Percentiles rank a stretch among this genome's conserved stretches.
Evolutionary conservation across 352 stramenopile genomes (phyloP).

Genomic region (Sclerospora graminicola): DNA sequence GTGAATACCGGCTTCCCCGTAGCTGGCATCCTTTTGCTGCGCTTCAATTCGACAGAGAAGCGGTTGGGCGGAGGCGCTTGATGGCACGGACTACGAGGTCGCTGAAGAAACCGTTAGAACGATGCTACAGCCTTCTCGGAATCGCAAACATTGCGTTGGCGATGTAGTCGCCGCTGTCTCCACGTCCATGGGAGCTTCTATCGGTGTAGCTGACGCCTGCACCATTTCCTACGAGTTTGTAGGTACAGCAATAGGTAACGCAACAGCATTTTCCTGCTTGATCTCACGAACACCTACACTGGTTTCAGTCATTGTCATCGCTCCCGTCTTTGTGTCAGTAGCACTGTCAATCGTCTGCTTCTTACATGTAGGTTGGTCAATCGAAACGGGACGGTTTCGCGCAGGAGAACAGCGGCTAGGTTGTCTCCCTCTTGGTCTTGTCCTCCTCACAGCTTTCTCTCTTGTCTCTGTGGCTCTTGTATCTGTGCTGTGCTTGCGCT

Average conservation of each 20-base stretch:
- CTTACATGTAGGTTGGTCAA: slow-evolving; percentile 8
- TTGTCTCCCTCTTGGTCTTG: slow-evolving; percentile 17
- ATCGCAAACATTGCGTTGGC: too few species aligned
- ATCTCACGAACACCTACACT: not conserved
- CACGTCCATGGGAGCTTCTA: not conserved
- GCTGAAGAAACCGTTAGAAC: too few species aligned
- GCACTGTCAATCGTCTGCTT: slow-evolving; percentile 1
- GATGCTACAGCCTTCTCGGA: too few species aligned
- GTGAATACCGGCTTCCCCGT: too few species aligned
- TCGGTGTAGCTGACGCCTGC: not conserved
- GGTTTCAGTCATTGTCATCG: not conserved
- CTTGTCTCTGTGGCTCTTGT: not conserved
- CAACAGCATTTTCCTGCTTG: not conserved
- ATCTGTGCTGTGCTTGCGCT: slow-evolving; percentile 30
- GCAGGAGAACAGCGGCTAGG: slow-evolving; percentile 4
- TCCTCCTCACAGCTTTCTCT: slow-evolving; percentile 21
- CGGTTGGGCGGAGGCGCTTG: too few species aligned
- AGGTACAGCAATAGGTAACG: not conserved
- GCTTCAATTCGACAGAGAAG: too few species aligned
- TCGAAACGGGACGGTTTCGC: slow-evolving; percentile 24
- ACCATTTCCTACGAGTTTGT: not conserved
- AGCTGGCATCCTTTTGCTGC: too few species aligned
- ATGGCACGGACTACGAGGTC: too few species aligned
- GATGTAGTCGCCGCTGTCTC: too few species aligned
- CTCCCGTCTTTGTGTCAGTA: not conserved